A percentile compares a stretch with the other conserved stretches of the same genome.
phyloP scores from a whole-genome alignment of 352 stramenopile species.

The Phytophthora crassamura region DNA sequence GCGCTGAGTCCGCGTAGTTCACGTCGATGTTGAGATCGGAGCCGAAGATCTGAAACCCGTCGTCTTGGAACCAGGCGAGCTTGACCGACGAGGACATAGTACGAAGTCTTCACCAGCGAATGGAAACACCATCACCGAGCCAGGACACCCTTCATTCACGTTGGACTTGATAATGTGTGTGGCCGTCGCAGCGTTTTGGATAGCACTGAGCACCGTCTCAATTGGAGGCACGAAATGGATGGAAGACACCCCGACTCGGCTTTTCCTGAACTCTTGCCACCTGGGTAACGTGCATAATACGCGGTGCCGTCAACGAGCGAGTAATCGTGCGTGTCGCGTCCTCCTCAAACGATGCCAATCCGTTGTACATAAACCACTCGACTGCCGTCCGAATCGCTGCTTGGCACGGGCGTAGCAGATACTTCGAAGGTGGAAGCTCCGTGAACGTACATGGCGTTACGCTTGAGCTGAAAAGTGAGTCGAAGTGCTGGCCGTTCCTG shows the following conservation, averaged over 20 bases:
- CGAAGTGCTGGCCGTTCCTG: conserved; percentile 42
- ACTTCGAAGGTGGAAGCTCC: conserved; percentile 45
- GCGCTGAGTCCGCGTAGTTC: conserved; percentile 35
- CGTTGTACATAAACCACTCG: conserved; percentile 47
- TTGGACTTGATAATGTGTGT: conserved; percentile 6
- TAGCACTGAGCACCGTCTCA: conserved; percentile 30
- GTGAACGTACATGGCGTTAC: conserved; percentile 48
- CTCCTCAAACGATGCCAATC: conserved; percentile 36
- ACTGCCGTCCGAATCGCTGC: conserved; percentile 1
- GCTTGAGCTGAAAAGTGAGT: conserved; percentile 49
- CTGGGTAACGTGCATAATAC: conserved; percentile 36
- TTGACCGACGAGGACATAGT: conserved; percentile 37
- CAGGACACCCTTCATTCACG: conserved; percentile 19
- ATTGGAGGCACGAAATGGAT: conserved; percentile 38
- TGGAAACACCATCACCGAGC: conserved; percentile 33
- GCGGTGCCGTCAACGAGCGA: conserved; percentile 41
- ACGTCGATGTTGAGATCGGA: conserved; percentile 54
- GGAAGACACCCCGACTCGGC: conserved; percentile 35
- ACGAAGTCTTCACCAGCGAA: conserved; percentile 56
- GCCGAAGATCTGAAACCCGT: conserved; percentile 49
- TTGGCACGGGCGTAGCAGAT: conserved; percentile 36
- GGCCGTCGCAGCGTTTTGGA: conserved; percentile 29
- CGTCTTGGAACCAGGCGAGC: conserved; percentile 26
- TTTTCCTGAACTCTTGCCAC: background rate
- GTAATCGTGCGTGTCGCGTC: conserved; percentile 41